Conservation (phyloP, 495 filamentous ascomycete genomes). For the Pyrenopolyporus hunteri region DNA sequence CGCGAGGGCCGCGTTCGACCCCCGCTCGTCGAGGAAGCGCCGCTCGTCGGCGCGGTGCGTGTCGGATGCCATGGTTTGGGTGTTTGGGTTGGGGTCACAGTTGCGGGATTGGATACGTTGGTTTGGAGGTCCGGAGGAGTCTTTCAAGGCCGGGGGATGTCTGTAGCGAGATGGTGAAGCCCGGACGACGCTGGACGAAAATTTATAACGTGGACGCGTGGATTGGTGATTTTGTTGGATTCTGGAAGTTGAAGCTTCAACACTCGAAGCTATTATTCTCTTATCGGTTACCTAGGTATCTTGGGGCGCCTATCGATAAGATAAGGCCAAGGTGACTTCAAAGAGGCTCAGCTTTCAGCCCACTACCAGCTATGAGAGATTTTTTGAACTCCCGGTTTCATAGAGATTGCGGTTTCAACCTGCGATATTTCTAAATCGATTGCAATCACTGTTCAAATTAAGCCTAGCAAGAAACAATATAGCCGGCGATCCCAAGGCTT, state of each 20-base stretch:
- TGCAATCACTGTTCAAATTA: too few species aligned
- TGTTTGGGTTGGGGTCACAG: not conserved
- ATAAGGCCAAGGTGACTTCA: not conserved
- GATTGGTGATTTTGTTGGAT: too few species aligned
- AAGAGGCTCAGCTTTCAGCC: not conserved
- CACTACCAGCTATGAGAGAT: too few species aligned
- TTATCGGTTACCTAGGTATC: constrained; percentile 5
- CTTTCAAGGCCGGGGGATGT: too few species aligned
- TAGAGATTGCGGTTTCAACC: too few species aligned
- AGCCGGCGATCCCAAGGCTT: too few species aligned
- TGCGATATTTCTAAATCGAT: too few species aligned
- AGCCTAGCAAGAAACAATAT: too few species aligned
- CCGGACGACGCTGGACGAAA: too few species aligned
- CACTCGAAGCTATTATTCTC: not conserved
- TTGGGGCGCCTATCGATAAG: constrained; percentile 3
- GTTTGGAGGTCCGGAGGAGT: not conserved
- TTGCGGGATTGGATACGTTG: not conserved
- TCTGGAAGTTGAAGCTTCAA: not conserved
- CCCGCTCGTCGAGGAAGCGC: constrained; percentile 78
- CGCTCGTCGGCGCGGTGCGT: constrained; percentile 75
- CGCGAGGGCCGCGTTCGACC: constrained; percentile 55
- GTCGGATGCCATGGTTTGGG: constrained; percentile 26
- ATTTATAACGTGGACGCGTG: too few species aligned
- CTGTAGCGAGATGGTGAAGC: too few species aligned
- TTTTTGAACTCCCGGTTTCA: too few species aligned